phyloP scores from a whole-genome alignment of 306 rosid genomes.

The Albizia julibrissin region DNA sequence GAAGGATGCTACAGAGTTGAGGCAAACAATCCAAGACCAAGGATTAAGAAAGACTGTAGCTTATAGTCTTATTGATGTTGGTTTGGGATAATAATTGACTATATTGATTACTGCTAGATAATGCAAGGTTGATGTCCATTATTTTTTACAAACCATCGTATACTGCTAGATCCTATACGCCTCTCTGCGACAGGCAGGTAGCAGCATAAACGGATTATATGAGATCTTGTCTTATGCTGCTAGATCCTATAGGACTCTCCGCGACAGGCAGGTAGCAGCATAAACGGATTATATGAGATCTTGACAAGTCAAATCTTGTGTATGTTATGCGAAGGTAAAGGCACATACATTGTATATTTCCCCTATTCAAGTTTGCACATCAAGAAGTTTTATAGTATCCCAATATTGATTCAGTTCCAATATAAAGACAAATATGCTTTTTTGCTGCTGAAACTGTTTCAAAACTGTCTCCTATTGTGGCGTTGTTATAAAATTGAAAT shows the following conservation, averaged over 20 bases:
- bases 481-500: background rate
- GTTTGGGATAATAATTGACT: constrained; percentile 24
- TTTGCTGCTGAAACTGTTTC: background rate
- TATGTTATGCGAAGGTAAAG: background rate
- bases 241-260: background rate
- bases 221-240: background rate
- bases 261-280: background rate
- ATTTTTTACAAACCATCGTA: background rate
- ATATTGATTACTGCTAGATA: background rate
- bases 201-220: background rate
- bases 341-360: background rate
- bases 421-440: background rate
- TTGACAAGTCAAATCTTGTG: background rate
- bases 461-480: background rate
- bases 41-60: constrained; percentile 47
- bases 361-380: background rate
- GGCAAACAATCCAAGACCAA: constrained; percentile 37
- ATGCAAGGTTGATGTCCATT: background rate
- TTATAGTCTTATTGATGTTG: constrained; percentile 54
- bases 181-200: background rate
- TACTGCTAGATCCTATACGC: background rate
- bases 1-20: constrained; percentile 59
- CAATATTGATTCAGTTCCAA: background rate
- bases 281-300: background rate
- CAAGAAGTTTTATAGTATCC: background rate